A percentile compares a stretch with the other conserved stretches of the same genome.
Evolutionary conservation across 75 land plant species (phyloP).

Genomic region (Cryptomeria japonica): DNA sequence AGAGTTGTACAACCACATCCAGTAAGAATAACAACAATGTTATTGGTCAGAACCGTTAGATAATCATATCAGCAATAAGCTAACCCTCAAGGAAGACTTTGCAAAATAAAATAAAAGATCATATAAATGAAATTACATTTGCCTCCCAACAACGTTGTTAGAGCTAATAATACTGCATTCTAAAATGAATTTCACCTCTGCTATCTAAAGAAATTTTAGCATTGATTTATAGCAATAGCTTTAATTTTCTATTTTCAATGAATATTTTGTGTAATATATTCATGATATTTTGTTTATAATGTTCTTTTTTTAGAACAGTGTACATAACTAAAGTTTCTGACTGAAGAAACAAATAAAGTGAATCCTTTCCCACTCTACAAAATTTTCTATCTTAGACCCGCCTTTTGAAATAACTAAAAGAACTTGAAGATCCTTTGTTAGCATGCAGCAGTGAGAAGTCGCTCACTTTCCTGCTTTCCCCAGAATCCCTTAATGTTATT

Average conservation of each 20-base stretch:
- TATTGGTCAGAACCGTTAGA: neutral
- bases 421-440: neutral
- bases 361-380: neutral
- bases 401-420: constrained; percentile 8
- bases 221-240: neutral
- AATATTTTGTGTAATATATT: no score
- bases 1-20: neutral
- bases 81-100: neutral
- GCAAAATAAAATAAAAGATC: neutral
- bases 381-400: neutral
- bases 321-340: constrained; percentile 3
- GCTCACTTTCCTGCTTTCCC: constrained; percentile 32
- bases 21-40: constrained; percentile 1
- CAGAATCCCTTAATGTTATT: constrained; percentile 45
- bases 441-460: constrained; percentile 5
- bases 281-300: neutral
- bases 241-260: constrained; percentile 1
- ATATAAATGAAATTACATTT: neutral
- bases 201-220: neutral
- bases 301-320: neutral
- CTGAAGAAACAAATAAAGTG: neutral
- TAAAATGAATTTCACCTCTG: neutral
- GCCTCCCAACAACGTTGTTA: constrained; percentile 1
- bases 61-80: neutral
- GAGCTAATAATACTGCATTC: neutral